Evolutionary conservation across 1,284 basidiomycete species (phyloP), one percentile per base, ranked within the genome.

Genomic region (Taiwanofungus camphoratus): DNA sequence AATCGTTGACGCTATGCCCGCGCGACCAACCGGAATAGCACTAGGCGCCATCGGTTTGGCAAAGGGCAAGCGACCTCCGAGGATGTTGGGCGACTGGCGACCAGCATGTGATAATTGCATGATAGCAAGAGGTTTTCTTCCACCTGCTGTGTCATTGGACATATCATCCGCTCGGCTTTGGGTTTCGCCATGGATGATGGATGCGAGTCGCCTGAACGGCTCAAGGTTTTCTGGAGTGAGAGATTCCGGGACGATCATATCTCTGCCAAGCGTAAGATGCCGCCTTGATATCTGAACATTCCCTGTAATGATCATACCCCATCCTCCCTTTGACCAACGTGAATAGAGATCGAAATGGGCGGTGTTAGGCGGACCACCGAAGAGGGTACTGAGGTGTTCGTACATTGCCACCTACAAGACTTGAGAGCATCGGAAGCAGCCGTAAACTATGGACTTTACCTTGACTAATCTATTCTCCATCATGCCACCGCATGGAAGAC

Each of bases 221-320:
- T 58, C 57, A 3, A 79, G 46, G 0, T 67, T 64, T 23, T 65
- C 63, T 8, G 69, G 62, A n/a, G 64, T 63, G 39, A 77, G 50
- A 2, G 51, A 44, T 9, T 57, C 48, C 0, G 87, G 87, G 0
- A 92, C 55, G 4, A 79, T 64, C 15, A 93, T 68, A 59, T 97
- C 94, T 47, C 88, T 78, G 1, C 91, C 92, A 7, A 92, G 73
- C 1, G 85, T 76, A 1, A 95, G 73, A 59, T 95, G 91, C 0
- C 70, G 61, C 0, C 59, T 56, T 35, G 80, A 79, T 23, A 97
- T 81, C 53, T 89, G 87, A 1, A 93, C 77, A 55, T 97, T 97
- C 13, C 94, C 92, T 0, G 93, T 92, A 39, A 95, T 68, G 42
- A 97, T 69, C 69, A 96, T 87, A 0, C 92, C 94, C 91, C 91